A percentile compares a stretch with the other conserved stretches of the same genome.
phyloP scores from a whole-genome alignment of 495 filamentous ascomycete genomes.

The Thermothielavioides terrestris region DNA sequence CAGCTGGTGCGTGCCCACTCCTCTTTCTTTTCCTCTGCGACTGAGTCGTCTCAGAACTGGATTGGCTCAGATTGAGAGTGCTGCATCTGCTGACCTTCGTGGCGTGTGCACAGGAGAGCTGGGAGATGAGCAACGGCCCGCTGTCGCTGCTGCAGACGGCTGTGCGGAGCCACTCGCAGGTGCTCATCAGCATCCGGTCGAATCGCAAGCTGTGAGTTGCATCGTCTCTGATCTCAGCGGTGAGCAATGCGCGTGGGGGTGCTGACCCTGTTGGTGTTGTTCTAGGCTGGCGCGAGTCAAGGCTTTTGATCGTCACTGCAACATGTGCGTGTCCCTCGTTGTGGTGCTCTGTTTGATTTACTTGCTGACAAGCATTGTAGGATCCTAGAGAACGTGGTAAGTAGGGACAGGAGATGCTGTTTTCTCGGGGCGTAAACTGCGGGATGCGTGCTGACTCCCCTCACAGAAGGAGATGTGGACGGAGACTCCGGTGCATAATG shows the following conservation, averaged over 20 bases:
- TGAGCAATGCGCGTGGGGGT: not conserved
- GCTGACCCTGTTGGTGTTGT: not conserved
- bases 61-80: not conserved
- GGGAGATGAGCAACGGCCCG: conserved; percentile 26
- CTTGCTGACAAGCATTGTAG: not conserved
- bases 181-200: conserved; percentile 84
- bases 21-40: not conserved
- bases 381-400: conserved; percentile 28
- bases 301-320: conserved; percentile 39
- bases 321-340: conserved; percentile 11
- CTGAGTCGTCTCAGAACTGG: not conserved
- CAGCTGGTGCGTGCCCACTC: conserved; percentile 23
- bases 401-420: not conserved
- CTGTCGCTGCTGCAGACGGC: conserved; percentile 85
- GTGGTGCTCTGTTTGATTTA: conserved; percentile 2
- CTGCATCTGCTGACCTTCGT: not conserved
- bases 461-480: conserved; percentile 94
- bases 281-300: conserved; percentile 42
- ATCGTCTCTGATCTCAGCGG: not conserved
- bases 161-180: conserved; percentile 76
- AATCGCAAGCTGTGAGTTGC: conserved; percentile 57
- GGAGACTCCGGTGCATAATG: conserved; percentile 67
- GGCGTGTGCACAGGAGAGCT: conserved; percentile 16
- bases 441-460: not conserved
- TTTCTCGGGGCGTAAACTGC: not conserved